A percentile compares a stretch with the other conserved stretches of the same genome.
Evolutionary conservation across 2,329 filamentous ascomycete species (phyloP).

Genomic region (Xylariaceae sp.): DNA sequence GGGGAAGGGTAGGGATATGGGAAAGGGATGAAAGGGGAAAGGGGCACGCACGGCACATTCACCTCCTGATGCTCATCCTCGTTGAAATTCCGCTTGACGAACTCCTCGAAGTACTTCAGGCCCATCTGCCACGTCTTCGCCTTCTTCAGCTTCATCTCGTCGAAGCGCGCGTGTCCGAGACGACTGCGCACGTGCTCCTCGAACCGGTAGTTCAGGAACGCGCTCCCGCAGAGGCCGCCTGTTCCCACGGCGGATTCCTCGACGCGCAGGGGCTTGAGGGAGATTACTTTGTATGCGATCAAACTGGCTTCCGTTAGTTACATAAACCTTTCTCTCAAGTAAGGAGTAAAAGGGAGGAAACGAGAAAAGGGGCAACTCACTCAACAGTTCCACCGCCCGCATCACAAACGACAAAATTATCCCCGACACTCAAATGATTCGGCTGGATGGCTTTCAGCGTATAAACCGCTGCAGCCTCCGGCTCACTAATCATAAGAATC

Average conservation of each 20-base stretch:
- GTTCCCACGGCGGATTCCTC: slow-evolving; percentile 77
- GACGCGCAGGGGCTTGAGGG: slow-evolving; percentile 63
- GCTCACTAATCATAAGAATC: slow-evolving; percentile 75
- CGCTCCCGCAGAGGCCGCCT: slow-evolving; percentile 70
- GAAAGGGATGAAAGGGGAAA: background rate
- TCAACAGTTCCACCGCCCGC: slow-evolving; percentile 64
- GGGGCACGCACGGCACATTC: slow-evolving; percentile 59
- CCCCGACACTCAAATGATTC: slow-evolving; percentile 64
- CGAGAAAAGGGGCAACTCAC: slow-evolving; percentile 34
- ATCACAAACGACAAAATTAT: slow-evolving; percentile 60
- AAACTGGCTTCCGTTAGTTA: slow-evolving; percentile 38
- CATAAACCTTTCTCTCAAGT: too few relatives aligned
- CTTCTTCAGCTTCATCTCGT: slow-evolving; percentile 72
- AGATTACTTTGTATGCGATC: slow-evolving; percentile 77
- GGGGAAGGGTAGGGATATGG: too few relatives aligned
- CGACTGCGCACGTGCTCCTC: slow-evolving; percentile 68
- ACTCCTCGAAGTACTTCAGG: slow-evolving; percentile 75
- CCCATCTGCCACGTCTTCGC: slow-evolving; percentile 76
- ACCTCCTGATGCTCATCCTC: slow-evolving; percentile 72
- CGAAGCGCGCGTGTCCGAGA: slow-evolving; percentile 62
- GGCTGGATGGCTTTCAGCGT: slow-evolving; percentile 75
- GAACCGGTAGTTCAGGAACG: slow-evolving; percentile 75
- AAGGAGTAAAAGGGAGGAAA: background rate
- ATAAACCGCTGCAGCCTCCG: slow-evolving; percentile 74
- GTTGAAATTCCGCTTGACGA: slow-evolving; percentile 79